Conservation (phyloP, 306 rosid genomes). For the Gastrolobium bilobum region DNA sequence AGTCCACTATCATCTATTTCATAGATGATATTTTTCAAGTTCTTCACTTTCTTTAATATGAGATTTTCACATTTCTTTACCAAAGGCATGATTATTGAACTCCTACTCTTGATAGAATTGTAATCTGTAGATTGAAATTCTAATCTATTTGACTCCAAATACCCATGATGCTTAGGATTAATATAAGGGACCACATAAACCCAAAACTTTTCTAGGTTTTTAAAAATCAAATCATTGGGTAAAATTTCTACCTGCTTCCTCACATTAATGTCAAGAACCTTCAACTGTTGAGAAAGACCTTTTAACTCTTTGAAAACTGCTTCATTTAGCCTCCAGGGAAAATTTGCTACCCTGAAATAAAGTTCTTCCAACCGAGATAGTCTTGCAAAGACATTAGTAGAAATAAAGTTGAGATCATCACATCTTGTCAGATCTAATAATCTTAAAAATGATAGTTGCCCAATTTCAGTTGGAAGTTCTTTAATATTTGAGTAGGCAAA, state of each 20-base stretch:
- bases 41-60: neutral
- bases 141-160: conserved; percentile 30
- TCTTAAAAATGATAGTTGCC: neutral
- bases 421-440: conserved; percentile 43
- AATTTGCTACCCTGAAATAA: conserved; percentile 26
- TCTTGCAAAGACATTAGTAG: conserved; percentile 21
- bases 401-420: conserved; percentile 2
- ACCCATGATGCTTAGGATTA: neutral
- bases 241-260: neutral
- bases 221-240: neutral
- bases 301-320: conserved; percentile 17
- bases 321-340: conserved; percentile 1
- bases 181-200: neutral
- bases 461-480: conserved; percentile 37
- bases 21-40: conserved; percentile 24
- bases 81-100: neutral
- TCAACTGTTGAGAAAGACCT: conserved; percentile 13
- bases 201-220: conserved; percentile 15
- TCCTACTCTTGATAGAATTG: neutral
- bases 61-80: conserved; percentile 37
- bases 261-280: conserved; percentile 28
- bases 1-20: conserved; percentile 9
- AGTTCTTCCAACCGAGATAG: conserved; percentile 44
- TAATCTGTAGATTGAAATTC: neutral
- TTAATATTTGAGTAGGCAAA: conserved; percentile 35